These are phyloP conservation scores for Tympanopsis confertula DNA, from an alignment of 2,329 filamentous ascomycete species.

Conservation along the genomic window DNA sequence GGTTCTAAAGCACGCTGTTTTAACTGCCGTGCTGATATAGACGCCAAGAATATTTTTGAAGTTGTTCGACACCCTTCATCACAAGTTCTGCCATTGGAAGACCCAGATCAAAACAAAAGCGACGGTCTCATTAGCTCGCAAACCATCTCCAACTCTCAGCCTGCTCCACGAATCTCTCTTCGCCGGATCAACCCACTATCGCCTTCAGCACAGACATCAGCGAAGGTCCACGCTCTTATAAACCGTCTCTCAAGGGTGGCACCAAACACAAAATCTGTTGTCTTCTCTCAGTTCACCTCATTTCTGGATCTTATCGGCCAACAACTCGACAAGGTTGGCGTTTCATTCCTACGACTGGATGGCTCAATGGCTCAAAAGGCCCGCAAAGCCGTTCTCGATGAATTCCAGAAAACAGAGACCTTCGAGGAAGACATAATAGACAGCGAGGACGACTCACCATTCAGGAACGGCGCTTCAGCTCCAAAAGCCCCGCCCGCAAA, in stretches of 20 bases:
- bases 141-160: not conserved
- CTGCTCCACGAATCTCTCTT: not conserved
- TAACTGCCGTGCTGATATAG: constrained; percentile 77
- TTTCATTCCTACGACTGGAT: constrained; percentile 78
- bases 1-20: constrained; percentile 73
- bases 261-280: constrained; percentile 71
- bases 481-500: not conserved
- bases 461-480: too few relatives aligned
- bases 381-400: constrained; percentile 63
- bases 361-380: constrained; percentile 80
- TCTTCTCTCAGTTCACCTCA: constrained; percentile 96
- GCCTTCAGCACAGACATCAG: constrained; percentile 60
- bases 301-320: constrained; percentile 87
- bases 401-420: constrained; percentile 52
- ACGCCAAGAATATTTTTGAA: constrained; percentile 77
- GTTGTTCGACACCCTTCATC: constrained; percentile 64
- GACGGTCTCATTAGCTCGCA: not conserved
- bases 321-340: constrained; percentile 59
- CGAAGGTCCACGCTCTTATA: constrained; percentile 76
- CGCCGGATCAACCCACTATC: constrained; percentile 13
- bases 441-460: too few relatives aligned
- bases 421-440: constrained; percentile 24
- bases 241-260: constrained; percentile 59
- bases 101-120: constrained; percentile 48
- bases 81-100: constrained; percentile 28